Evolutionary conservation across 768 basidiomycete species (phyloP).

Genomic region (Piloderma croceum): DNA sequence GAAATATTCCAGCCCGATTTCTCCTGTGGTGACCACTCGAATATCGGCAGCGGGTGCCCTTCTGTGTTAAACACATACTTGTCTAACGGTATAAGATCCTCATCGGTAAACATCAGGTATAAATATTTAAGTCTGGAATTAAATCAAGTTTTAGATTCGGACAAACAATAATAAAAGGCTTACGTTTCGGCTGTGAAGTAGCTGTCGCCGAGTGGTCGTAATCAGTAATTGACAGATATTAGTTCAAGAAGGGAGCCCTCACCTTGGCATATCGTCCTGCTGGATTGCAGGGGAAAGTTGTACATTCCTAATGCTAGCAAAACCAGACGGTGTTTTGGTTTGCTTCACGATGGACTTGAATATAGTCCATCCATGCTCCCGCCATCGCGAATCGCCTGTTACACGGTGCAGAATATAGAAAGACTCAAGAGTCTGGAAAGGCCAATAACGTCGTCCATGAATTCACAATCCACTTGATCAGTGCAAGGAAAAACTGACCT

Average conservation of each 20-base stretch:
- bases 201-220: slow-evolving; percentile 17
- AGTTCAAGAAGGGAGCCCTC: slow-evolving; percentile 23
- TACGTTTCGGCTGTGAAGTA: slow-evolving; percentile 54
- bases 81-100: slow-evolving; percentile 53
- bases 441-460: neutral
- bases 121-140: slow-evolving; percentile 60
- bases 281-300: slow-evolving; percentile 33
- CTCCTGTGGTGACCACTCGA: slow-evolving; percentile 55
- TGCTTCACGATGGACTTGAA: slow-evolving; percentile 61
- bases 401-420: slow-evolving; percentile 66
- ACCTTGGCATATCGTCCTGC: slow-evolving; percentile 73
- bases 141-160: slow-evolving; percentile 2
- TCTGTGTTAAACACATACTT: slow-evolving; percentile 62
- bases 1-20: slow-evolving; percentile 36
- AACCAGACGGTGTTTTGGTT: slow-evolving; percentile 55
- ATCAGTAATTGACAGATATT: slow-evolving; percentile 1
- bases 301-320: slow-evolving; percentile 51
- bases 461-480: neutral
- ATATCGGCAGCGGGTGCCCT: slow-evolving; percentile 75
- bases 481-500: slow-evolving; percentile 41
- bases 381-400: slow-evolving; percentile 64
- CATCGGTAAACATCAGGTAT: slow-evolving; percentile 61
- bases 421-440: slow-evolving; percentile 60
- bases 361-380: slow-evolving; percentile 64
- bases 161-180: slow-evolving; percentile 7